Percentiles rank a stretch among this genome's conserved stretches.
Conservation (phyloP, 1,139 yeast species). For the Yamadazyma taylorii region DNA sequence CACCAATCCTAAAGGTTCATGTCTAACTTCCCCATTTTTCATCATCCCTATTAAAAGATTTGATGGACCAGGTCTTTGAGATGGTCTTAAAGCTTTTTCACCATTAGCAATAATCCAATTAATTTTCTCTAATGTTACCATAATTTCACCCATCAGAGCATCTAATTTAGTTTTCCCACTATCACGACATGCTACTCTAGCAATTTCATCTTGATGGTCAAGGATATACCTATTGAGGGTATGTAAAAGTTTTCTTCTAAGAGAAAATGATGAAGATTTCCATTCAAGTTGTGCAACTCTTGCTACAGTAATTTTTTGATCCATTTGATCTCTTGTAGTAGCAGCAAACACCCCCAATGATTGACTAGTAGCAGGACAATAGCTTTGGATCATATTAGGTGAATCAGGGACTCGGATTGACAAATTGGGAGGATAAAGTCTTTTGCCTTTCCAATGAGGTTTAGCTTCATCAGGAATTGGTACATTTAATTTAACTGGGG, state of each 20-base stretch:
- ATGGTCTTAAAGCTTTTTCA: slow-evolving; percentile 65
- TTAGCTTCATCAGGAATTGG: slow-evolving; percentile 80
- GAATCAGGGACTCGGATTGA: slow-evolving; percentile 55
- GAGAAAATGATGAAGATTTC: slow-evolving; percentile 54
- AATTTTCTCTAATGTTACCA: slow-evolving; percentile 90
- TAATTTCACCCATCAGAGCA: slow-evolving; percentile 93
- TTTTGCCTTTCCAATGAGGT: slow-evolving; percentile 90
- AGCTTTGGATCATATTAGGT: slow-evolving; percentile 70
- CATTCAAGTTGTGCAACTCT: slow-evolving; percentile 60
- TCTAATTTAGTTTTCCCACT: slow-evolving; percentile 95
- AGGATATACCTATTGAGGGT: slow-evolving; percentile 72
- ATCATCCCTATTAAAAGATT: slow-evolving; percentile 64
- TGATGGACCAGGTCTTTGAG: slow-evolving; percentile 83
- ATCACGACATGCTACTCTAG: slow-evolving; percentile 92
- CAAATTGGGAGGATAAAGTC: slow-evolving; percentile 59
- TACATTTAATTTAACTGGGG: slow-evolving; percentile 50
- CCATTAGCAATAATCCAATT: slow-evolving; percentile 90
- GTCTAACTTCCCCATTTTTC: slow-evolving; percentile 91
- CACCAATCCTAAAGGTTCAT: slow-evolving; percentile 89
- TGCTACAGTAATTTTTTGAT: slow-evolving; percentile 57
- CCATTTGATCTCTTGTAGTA: slow-evolving; percentile 67
- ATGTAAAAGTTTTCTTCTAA: slow-evolving; percentile 67
- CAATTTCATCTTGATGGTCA: slow-evolving; percentile 82
- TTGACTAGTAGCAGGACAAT: slow-evolving; percentile 97
- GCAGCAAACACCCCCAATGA: slow-evolving; percentile 71